Evolutionary conservation across 208 protist species (phyloP), one percentile per base, ranked within the genome.

Genomic region (Leptomonas seymouri): DNA sequence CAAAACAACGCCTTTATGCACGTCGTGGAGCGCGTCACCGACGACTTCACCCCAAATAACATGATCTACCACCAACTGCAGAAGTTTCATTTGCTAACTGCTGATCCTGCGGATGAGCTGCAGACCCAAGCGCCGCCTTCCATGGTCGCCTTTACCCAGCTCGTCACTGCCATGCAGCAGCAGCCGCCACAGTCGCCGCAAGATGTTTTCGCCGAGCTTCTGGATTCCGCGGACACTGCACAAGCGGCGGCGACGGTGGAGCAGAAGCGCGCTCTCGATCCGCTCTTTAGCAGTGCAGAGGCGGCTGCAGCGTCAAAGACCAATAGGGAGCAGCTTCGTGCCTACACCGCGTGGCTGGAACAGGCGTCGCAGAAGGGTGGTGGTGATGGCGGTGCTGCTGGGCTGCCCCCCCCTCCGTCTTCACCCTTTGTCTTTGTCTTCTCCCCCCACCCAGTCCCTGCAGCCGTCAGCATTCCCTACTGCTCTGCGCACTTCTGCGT

Each of bases 41-140:
- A 69, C 11, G 91, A 96, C 79, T 93, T 93, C 74, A 78, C 77
- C 14, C 87, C 91, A 18, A 96, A 96, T 61, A 93, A 96, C 74
- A 79, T 90, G 71, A 76, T 96, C 46, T 96, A 96, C 58, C 80
- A 93, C 57, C 48, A 74, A 0, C 71, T 95, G 21, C 87, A 91
- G 68, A 55, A 74, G 27, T 87, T 80, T 45, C 70, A 67, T 34
- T 25, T 60, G 3, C 28, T 46, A 6, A 36, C 70, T 21, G 30
- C 0, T n/a, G 12, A 51, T 14, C 23, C 15, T 16, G 45, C 7
- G 21, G n/a, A 42, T n/a, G 58, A 1, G 58, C 1, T 21, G 1
- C 5, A 34, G 14, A 6, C 23, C 11, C 3, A 39, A 3, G 30
- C 34, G 34, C 9, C 9, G 34, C 9, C 34, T 39, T 39, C 58